Evolutionary conservation across 441 rosid genomes (phyloP).

Genomic region (Lagerstroemia fauriei): DNA sequence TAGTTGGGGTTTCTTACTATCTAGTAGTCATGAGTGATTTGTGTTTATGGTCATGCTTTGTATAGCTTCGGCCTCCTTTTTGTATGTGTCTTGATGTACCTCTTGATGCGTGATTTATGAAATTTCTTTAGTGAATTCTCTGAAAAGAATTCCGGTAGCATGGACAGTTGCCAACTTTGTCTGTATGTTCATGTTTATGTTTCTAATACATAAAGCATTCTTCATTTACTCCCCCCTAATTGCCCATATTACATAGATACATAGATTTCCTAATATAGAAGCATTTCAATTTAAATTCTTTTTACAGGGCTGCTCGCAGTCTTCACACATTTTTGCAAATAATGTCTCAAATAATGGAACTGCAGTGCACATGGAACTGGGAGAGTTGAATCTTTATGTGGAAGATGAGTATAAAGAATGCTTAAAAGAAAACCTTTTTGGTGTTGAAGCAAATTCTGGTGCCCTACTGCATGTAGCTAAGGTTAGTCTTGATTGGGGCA

Average conservation of each 20-base stretch:
- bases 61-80: too few relatives aligned
- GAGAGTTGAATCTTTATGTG: constrained; percentile 89
- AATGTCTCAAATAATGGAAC: constrained; percentile 76
- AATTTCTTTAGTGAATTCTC: too few relatives aligned
- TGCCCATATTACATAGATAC: not conserved
- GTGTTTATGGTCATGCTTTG: too few relatives aligned
- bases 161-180: not conserved
- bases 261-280: not conserved
- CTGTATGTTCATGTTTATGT: not conserved
- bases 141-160: too few relatives aligned
- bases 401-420: constrained; percentile 94
- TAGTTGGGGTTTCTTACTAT: too few relatives aligned
- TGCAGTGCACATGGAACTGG: constrained; percentile 87
- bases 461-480: constrained; percentile 85
- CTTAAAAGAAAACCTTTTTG: constrained; percentile 77
- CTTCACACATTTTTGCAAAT: constrained; percentile 91
- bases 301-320: constrained; percentile 88
- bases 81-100: too few relatives aligned
- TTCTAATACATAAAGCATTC: not conserved
- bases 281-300: constrained; percentile 26
- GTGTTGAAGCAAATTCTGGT: constrained; percentile 90
- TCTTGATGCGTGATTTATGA: too few relatives aligned
- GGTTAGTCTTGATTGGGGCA: constrained; percentile 92
- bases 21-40: too few relatives aligned
- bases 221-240: not conserved